Evolutionary conservation across 176 grass and related monocot genomes (phyloP).

Genomic region (Juncus inflexus): DNA sequence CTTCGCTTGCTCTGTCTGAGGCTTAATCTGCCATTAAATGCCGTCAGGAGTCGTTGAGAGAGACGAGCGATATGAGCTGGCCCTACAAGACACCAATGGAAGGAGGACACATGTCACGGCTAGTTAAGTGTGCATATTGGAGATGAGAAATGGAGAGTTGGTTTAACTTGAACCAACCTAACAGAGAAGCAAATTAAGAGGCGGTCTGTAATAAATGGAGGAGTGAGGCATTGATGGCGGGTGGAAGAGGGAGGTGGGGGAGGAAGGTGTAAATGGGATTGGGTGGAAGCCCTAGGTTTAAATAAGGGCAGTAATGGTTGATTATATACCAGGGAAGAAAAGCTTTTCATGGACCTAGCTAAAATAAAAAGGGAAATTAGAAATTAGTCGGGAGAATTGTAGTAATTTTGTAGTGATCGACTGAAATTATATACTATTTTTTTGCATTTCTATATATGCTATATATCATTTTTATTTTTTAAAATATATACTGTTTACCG

Average conservation of each 20-base stretch:
- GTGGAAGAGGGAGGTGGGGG: constrained; percentile 23
- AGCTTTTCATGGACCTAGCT: no score
- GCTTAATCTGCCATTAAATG: constrained; percentile 56
- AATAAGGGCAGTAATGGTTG: constrained; percentile 19
- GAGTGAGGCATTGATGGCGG: background rate
- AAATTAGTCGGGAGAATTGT: no score
- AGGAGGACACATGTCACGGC: background rate
- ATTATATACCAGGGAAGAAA: no score
- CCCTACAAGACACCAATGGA: background rate
- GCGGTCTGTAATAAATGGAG: constrained; percentile 19
- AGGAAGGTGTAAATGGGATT: constrained; percentile 22
- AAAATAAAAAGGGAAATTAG: no score
- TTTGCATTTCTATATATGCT: no score
- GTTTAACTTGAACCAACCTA: constrained; percentile 3
- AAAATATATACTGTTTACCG: no score
- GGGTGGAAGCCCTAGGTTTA: constrained; percentile 6
- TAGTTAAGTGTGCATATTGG: background rate
- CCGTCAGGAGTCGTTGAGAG: constrained; percentile 56
- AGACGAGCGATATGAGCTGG: background rate
- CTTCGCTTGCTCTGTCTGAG: constrained; percentile 19
- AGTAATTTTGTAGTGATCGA: no score
- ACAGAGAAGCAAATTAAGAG: constrained; percentile 12
- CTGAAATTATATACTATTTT: no score
- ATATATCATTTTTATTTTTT: no score
- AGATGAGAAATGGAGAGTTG: background rate